Evolutionary conservation across 805 yeast genomes (phyloP).

Genomic region (Candida silvatica): DNA sequence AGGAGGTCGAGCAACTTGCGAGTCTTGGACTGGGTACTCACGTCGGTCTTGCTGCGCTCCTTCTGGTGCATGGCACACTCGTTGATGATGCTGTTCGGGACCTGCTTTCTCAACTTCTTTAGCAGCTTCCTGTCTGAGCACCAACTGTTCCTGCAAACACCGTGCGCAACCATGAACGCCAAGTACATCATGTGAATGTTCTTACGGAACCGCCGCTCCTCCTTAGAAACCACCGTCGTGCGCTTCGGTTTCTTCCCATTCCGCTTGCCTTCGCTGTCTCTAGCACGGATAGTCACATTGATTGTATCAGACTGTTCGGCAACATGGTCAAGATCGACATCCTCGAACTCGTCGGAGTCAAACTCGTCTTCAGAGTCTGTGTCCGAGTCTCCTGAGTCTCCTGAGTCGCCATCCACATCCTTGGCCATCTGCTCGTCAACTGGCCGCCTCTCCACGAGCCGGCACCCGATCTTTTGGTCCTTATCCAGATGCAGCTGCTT

Average conservation of each 20-base stretch:
- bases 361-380: conserved; percentile 23
- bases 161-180: conserved; percentile 56
- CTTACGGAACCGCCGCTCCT: conserved; percentile 47
- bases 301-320: conserved; percentile 6
- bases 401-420: neutral
- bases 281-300: conserved; percentile 8
- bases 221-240: conserved; percentile 34
- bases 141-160: conserved; percentile 67
- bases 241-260: conserved; percentile 11
- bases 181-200: conserved; percentile 52
- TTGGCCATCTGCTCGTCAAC: neutral
- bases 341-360: conserved; percentile 33
- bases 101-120: conserved; percentile 29
- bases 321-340: conserved; percentile 28
- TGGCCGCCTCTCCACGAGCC: neutral
- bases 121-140: conserved; percentile 41
- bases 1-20: conserved; percentile 71
- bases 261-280: no score
- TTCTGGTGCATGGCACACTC: conserved; percentile 30
- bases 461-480: neutral
- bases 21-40: conserved; percentile 35
- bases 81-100: conserved; percentile 38
- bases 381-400: conserved; percentile 3
- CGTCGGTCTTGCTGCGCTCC: conserved; percentile 10
- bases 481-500: neutral